These are phyloP conservation scores for Penicillium herquei DNA, from an alignment of 495 filamentous ascomycete genomes.

Conservation along the genomic window DNA sequence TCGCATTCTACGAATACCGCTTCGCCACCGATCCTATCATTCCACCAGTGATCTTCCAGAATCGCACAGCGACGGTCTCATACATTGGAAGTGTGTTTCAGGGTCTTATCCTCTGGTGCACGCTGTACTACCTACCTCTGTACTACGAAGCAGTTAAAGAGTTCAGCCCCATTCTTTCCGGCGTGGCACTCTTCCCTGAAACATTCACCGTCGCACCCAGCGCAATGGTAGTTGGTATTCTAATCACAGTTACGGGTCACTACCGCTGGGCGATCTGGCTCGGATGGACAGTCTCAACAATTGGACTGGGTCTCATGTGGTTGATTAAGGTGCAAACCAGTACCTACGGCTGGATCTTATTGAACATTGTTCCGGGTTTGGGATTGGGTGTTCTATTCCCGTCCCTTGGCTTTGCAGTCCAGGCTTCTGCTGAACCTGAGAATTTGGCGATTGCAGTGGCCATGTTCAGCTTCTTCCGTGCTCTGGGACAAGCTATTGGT, in stretches of 20 bases:
- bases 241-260: constrained; percentile 42
- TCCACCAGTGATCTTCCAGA: constrained; percentile 46
- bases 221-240: constrained; percentile 48
- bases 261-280: constrained; percentile 53
- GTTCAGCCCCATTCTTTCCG: constrained; percentile 44
- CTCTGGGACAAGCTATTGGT: constrained; percentile 53
- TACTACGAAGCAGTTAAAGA: constrained; percentile 55
- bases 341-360: constrained; percentile 43
- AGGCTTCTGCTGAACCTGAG: constrained; percentile 43
- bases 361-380: constrained; percentile 46
- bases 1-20: constrained; percentile 48
- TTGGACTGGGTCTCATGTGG: constrained; percentile 47
- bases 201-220: constrained; percentile 52
- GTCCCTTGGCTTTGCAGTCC: constrained; percentile 44
- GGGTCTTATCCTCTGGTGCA: constrained; percentile 48
- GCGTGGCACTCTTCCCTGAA: constrained; percentile 46
- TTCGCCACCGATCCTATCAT: constrained; percentile 49
- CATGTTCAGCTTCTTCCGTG: constrained; percentile 58
- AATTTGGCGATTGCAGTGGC: constrained; percentile 48
- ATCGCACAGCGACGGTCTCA: constrained; percentile 43
- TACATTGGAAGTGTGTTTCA: constrained; percentile 46
- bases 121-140: constrained; percentile 48
- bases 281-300: constrained; percentile 50
- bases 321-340: constrained; percentile 44
- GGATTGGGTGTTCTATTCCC: constrained; percentile 53